phyloP scores from a whole-genome alignment of 352 stramenopile genomes.

The Pythium biforme region DNA sequence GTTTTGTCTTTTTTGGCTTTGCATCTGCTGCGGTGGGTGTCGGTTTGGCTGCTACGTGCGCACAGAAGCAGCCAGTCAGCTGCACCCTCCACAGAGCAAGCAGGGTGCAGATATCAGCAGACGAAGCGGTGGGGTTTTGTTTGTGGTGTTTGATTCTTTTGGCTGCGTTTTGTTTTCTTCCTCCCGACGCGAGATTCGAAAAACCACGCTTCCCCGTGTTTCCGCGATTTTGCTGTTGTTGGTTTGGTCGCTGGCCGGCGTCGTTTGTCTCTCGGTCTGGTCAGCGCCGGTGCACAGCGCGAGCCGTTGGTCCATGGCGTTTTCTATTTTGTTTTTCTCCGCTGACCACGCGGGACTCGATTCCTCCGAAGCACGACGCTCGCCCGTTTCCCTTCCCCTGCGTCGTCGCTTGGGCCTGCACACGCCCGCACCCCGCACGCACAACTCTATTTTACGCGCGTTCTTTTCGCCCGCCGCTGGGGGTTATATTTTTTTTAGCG shows the following conservation, averaged over 20 bases:
- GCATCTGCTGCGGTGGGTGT: background rate
- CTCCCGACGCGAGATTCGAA: conserved; percentile 3
- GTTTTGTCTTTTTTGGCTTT: background rate
- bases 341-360: conserved; percentile 14
- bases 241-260: background rate
- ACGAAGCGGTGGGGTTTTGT: background rate
- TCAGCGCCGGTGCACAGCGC: background rate
- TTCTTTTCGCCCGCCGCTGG: background rate
- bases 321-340: conserved; percentile 23
- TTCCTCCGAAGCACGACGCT: background rate
- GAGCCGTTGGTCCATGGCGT: conserved; percentile 11
- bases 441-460: background rate
- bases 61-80: background rate
- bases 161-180: background rate
- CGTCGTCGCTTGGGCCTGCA: background rate
- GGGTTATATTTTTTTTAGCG: background rate
- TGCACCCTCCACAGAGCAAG: conserved; percentile 4
- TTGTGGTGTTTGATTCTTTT: conserved; percentile 1
- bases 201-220: background rate
- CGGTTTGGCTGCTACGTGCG: conserved; percentile 15
- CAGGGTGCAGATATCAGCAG: conserved; percentile 10
- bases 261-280: background rate
- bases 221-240: background rate
- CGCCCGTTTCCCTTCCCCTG: background rate
- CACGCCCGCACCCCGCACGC: too few species aligned